Base-by-base conservation (phyloP, 208 protist genomes). In the Zelonia costaricensis region DNA sequence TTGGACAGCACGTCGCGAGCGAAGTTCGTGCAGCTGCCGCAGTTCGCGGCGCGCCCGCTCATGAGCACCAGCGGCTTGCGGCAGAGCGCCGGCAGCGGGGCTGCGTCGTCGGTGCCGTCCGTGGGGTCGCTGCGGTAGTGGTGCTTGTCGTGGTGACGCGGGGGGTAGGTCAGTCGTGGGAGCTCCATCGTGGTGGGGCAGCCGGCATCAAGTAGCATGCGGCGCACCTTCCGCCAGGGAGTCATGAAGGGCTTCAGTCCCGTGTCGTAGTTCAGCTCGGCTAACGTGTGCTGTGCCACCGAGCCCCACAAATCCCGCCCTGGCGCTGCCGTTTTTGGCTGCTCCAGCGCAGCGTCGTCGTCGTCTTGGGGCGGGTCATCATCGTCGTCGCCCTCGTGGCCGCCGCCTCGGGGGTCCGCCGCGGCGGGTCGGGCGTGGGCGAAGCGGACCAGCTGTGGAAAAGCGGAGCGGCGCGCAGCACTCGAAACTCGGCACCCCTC, bases 21-120 rank as follows among this genome's bases (percentile, higher is more conserved):
- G 20, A 73, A 60, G 46, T 33, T n/a, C 5, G 44, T 51, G 49
- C 73, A 78, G 56, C 60, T 73, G 15, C 2, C 40, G 48, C 60
- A 72, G 60, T 62, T 48, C 4, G 2, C 23, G 10, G 44, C 35
- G 33, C 74, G 69, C 0, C 56, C 69, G 61, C 60, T 80, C 23
- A 80, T 23, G 15, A 80, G 48, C 12, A 69, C 69, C 9, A 80
- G 40, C 1, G 74, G 74, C 18, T 52, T 63, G 22, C 68, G 62
- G 42, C 74, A 80, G 40, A 80, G 40, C 3, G 62, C 3, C 36
- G 60, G 68, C n/a, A 69, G 54, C 15, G 45, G 4, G 2, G 44
- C 33, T 9, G 22, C 55, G 16, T 49, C 18, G 42, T 15, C 10
- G 15, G 9, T 15, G 15, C 15, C 36, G 15, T 9, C 36, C 15